Evolutionary conservation across 2,329 filamentous ascomycete species (phyloP).

Genomic region (Xylariomycetidae sp.): DNA sequence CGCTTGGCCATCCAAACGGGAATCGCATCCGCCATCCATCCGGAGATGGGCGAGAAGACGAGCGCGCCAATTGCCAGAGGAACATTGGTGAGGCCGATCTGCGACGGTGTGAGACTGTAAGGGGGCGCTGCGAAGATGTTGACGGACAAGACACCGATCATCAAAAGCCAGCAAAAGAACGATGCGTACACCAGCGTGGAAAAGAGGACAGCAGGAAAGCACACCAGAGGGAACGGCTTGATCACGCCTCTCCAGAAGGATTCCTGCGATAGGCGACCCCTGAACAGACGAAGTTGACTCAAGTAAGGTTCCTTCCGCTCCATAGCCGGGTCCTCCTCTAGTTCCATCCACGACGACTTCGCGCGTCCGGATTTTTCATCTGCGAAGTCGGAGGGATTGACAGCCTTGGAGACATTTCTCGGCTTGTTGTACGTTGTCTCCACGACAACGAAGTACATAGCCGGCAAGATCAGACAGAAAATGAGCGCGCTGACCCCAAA

Average conservation of each 20-base stretch:
- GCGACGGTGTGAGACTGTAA: constrained; percentile 17
- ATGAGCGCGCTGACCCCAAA: constrained; percentile 36
- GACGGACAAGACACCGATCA: constrained; percentile 19
- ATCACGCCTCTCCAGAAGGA: constrained; percentile 20
- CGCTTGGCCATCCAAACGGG: constrained; percentile 20
- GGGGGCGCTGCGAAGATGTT: constrained; percentile 16
- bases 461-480: constrained; percentile 33
- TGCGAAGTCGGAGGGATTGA: constrained; percentile 1
- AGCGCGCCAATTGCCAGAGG: constrained; percentile 16
- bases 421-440: constrained; percentile 34
- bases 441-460: constrained; percentile 40
- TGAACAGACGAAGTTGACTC: constrained; percentile 20
- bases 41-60: constrained; percentile 17
- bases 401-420: neutral
- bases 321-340: constrained; percentile 9
- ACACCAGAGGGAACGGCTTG: constrained; percentile 23
- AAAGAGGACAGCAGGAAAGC: constrained; percentile 21
- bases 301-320: constrained; percentile 15
- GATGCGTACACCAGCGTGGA: constrained; percentile 20
- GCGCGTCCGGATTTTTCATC: constrained; percentile 2
- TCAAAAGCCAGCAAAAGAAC: constrained; percentile 20
- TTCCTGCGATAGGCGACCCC: constrained; percentile 21
- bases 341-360: constrained; percentile 5
- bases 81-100: constrained; percentile 20
- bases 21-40: constrained; percentile 19